Evolutionary conservation across 345 rosid genomes (phyloP).

Genomic region (Geranium rotundifolium): DNA sequence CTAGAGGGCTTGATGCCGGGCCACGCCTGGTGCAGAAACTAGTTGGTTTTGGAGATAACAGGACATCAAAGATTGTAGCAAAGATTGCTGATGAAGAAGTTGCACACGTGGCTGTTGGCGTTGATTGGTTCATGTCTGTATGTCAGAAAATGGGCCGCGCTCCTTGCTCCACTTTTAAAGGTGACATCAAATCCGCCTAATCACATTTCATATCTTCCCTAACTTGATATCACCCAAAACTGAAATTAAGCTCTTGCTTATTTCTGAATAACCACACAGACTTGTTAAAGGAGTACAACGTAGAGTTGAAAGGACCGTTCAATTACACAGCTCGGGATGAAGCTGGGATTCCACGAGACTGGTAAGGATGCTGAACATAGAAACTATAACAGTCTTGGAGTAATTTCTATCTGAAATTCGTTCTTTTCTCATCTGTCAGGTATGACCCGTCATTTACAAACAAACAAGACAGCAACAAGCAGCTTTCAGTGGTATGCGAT

Average conservation of each 20-base stretch:
- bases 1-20: constrained; percentile 97
- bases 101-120: constrained; percentile 93
- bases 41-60: constrained; percentile 72
- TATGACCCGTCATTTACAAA: constrained; percentile 39
- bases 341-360: constrained; percentile 87
- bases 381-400: neutral
- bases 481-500: constrained; percentile 52
- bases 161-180: constrained; percentile 83
- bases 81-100: constrained; percentile 82
- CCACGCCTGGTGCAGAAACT: constrained; percentile 78
- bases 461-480: constrained; percentile 21
- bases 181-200: constrained; percentile 7
- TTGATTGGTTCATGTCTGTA: constrained; percentile 64
- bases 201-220: neutral
- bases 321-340: constrained; percentile 78
- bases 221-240: neutral
- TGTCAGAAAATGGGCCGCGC: constrained; percentile 54
- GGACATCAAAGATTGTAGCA: constrained; percentile 62
- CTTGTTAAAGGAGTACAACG: constrained; percentile 57
- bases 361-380: constrained; percentile 26
- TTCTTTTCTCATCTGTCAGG: constrained; percentile 29
- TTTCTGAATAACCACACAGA: constrained; percentile 26
- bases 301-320: constrained; percentile 89
- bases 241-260: neutral
- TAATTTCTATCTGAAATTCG: neutral